Base-by-base conservation (phyloP, 108 stramenopile species). In the Craspedostauros australis region DNA sequence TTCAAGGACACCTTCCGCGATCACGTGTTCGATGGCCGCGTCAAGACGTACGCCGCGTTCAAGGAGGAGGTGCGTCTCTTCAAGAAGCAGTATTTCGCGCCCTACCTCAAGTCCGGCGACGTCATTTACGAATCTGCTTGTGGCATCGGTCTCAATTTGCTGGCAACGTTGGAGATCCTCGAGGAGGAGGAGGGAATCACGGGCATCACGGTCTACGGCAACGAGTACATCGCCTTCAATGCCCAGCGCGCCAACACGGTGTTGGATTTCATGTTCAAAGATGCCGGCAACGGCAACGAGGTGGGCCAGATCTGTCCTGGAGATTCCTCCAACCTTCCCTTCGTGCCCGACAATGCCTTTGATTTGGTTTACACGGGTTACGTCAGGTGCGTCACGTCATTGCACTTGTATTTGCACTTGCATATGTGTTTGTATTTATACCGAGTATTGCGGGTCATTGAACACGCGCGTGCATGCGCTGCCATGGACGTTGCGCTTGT, bases 341-440 rank as follows among this genome's bases (percentile, higher is more conserved):
- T 54, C 43, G 66, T 73, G 8, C 72, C 66, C 8, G 36, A 60
- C 15, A 54, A 63, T 52, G 31, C 65, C 1, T 76, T 76, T 53
- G 75, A 76, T 58, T 46, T 76, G 28, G 70, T 66, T 15, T 76
- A 64, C 43, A 72, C 70, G 16, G 75, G 75, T 16, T 72, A 76
- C 44, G 63, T 76, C 9, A 40, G n/a, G n/a, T n/a, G n/a, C n/a
- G n/a, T n/a, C n/a, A n/a, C n/a, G n/a, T n/a, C n/a, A n/a, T n/a
- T n/a, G 56, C 45, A 11, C 56, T 45, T 6, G n/a, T n/a, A n/a
- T n/a, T n/a, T n/a, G n/a, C n/a, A n/a, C n/a, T 4, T 57, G n/a
- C 2, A 46, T n/a, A n/a, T n/a, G n/a, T n/a, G n/a, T n/a, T n/a
- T n/a, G n/a, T n/a, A n/a, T n/a, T n/a, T n/a, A n/a, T n/a, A n/a